Conservation (phyloP, 164 flowering plant genomes). For the Pachysandra terminalis region DNA sequence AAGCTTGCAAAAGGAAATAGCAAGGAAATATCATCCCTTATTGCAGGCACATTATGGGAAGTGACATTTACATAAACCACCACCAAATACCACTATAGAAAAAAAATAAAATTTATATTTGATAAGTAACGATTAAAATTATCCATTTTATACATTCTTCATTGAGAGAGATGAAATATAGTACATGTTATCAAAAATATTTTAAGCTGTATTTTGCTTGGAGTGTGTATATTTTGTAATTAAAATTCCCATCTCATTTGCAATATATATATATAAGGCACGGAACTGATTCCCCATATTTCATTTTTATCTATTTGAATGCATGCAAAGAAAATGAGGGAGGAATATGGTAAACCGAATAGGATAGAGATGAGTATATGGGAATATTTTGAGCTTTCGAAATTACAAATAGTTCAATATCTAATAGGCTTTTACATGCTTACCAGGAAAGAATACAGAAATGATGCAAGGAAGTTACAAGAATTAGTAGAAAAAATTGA, state of each 20-base stretch:
- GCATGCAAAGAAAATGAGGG: too few relatives aligned
- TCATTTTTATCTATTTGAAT: too few relatives aligned
- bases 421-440: too few relatives aligned
- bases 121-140: background rate
- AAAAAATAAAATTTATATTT: too few relatives aligned
- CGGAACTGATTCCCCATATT: too few relatives aligned
- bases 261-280: too few relatives aligned
- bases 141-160: background rate
- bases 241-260: background rate
- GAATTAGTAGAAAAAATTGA: too few relatives aligned
- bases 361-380: too few relatives aligned
- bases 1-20: slow-evolving; percentile 62
- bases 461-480: too few relatives aligned
- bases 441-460: too few relatives aligned
- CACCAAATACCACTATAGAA: background rate
- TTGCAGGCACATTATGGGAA: background rate
- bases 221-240: background rate
- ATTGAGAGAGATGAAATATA: background rate
- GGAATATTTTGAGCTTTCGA: too few relatives aligned
- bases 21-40: background rate
- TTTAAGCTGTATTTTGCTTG: background rate
- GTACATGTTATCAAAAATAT: background rate
- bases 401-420: background rate
- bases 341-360: too few relatives aligned
- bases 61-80: background rate